These are phyloP conservation scores for Diplogelasinospora grovesii DNA, from an alignment of 495 filamentous ascomycete species.

Conservation along the genomic window DNA sequence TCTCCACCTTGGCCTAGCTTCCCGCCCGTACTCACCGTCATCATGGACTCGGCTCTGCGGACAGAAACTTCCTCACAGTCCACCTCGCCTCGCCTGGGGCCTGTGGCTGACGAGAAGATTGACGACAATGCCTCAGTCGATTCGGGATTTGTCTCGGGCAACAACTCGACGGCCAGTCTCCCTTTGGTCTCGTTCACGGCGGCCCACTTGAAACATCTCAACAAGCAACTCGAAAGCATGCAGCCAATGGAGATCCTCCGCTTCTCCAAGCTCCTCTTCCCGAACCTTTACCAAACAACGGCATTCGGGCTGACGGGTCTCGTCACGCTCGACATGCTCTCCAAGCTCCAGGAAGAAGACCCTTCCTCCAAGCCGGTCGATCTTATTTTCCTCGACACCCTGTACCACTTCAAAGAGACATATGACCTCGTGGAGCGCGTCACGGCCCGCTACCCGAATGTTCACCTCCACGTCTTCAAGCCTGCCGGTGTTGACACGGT, in stretches of 20 bases:
- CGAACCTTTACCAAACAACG: constrained; percentile 91
- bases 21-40: constrained; percentile 4
- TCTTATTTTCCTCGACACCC: constrained; percentile 93
- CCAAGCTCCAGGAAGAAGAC: constrained; percentile 67
- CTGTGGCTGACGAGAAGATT: constrained; percentile 16
- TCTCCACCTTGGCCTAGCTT: not conserved
- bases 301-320: constrained; percentile 93
- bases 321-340: constrained; percentile 91
- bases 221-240: constrained; percentile 77
- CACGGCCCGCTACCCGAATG: constrained; percentile 64
- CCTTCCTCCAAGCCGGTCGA: constrained; percentile 61
- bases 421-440: constrained; percentile 74
- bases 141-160: constrained; percentile 82
- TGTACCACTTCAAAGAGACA: constrained; percentile 93
- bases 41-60: constrained; percentile 22
- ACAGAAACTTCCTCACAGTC: constrained; percentile 23
- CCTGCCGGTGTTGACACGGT: constrained; percentile 63
- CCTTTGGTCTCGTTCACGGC: constrained; percentile 70
- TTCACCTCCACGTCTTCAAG: constrained; percentile 83
- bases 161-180: constrained; percentile 43
- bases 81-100: constrained; percentile 27
- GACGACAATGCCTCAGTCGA: constrained; percentile 49
- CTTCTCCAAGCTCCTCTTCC: constrained; percentile 88
- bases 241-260: constrained; percentile 72
- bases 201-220: constrained; percentile 82